Evolutionary conservation across 192 early-diverging fungal species (phyloP), one percentile per base, ranked within the genome.

Genomic region (Gamsiella multidivaricata): DNA sequence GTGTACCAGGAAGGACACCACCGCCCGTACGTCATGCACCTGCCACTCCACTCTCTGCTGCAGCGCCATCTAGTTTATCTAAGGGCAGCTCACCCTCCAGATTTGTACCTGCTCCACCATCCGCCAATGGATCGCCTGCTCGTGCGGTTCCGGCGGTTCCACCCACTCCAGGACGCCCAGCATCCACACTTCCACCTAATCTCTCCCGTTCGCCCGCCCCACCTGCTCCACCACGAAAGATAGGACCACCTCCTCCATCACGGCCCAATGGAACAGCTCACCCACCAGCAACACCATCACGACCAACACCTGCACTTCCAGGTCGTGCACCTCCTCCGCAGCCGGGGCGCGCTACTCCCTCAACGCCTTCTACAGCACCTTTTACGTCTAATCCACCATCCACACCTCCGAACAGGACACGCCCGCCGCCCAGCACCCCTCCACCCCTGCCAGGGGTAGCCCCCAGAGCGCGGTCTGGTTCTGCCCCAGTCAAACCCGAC

Each of bases 271-370:
- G 72, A 62, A 53, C 81, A 64, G 32, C 55, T 22, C 47, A 70
- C 37, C 37, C 67, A 50, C 54, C 62, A 42, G 42, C 53, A 29
- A 42, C 70, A 43, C 63, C 56, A 33, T 66, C 69, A 22, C 43
- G 67, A 36, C 62, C 72, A 51, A 70, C 80, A 20, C 68, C 61
- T 3, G 68, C 63, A 33, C 73, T 32, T 20, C 78, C 64, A 23
- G 37, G 34, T 29, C 78, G 65, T 23, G 43, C 56, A 4, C 69
- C 51, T 5, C 61, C 74, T 46, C 73, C 58, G 17, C 71, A 68
- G 15, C 74, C 64, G 18, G 42, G 14, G 28, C 54, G 65, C 36
- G 51, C 63, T 17, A 56, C 69, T 23, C 75, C 65, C 15, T 54
- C 64, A 45, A 70, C 65, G 20, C 58, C 65, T 36, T 33, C 61